phyloP scores from a whole-genome alignment of 73 alveolate species.

The Durusdinium trenchii region DNA sequence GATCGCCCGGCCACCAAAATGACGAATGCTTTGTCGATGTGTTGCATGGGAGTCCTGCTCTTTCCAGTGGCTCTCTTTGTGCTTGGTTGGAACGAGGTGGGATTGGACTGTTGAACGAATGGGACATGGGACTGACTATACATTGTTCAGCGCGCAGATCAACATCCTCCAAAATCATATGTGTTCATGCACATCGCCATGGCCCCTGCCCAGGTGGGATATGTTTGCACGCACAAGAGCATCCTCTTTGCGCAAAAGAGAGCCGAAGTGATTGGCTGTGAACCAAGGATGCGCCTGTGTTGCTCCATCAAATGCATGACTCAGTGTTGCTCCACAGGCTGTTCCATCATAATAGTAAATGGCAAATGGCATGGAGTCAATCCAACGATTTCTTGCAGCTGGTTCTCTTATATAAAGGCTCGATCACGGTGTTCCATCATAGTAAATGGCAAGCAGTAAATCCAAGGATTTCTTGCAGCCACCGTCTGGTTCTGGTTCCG shows the following conservation, averaged over 20 bases:
- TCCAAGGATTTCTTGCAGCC: no score
- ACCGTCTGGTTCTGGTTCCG: no score
- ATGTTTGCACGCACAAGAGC: constrained; percentile 48
- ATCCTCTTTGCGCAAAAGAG: constrained; percentile 85
- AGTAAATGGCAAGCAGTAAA: no score
- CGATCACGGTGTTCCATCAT: no score
- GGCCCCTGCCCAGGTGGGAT: not conserved
- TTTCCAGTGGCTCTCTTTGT: constrained; percentile 44
- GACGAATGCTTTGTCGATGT: not conserved
- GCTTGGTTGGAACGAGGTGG: constrained; percentile 41
- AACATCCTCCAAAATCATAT: not conserved
- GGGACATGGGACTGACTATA: not conserved
- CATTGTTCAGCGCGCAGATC: not conserved
- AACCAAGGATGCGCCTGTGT: not conserved
- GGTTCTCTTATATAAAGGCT: no score
- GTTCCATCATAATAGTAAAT: no score
- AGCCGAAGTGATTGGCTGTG: constrained; percentile 79
- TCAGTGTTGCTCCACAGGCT: no score
- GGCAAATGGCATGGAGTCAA: no score
- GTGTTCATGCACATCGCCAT: not conserved
- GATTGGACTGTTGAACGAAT: no score
- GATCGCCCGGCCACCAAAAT: constrained; percentile 9
- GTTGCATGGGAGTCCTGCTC: constrained; percentile 37
- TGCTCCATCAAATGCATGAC: no score
- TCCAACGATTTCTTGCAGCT: no score